Evolutionary conservation across 352 stramenopile genomes (phyloP).

Genomic region (Phytophthora macrochlamydospora): DNA sequence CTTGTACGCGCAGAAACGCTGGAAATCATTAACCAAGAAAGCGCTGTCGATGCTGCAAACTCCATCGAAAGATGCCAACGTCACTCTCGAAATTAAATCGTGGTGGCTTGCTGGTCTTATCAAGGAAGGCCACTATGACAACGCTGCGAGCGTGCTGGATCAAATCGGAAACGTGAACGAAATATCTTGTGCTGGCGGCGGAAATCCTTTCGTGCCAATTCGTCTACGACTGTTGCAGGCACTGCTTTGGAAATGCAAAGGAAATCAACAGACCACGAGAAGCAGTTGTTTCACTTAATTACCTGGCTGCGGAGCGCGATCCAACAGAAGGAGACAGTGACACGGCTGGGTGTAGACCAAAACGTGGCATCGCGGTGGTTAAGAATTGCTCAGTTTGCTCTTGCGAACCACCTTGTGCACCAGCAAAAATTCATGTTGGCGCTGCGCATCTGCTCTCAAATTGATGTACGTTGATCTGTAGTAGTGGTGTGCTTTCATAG

Average conservation of each 20-base stretch:
- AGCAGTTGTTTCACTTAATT: slow-evolving; percentile 68
- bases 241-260: slow-evolving; percentile 75
- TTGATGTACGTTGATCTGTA: slow-evolving; percentile 47
- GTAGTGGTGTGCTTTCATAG: background rate
- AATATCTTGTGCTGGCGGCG: slow-evolving; percentile 17
- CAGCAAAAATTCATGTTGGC: slow-evolving; percentile 73
- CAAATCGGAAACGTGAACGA: slow-evolving; percentile 75
- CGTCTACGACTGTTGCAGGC: slow-evolving; percentile 69
- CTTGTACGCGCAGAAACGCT: slow-evolving; percentile 72
- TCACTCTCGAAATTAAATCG: slow-evolving; percentile 76
- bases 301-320: slow-evolving; percentile 39
- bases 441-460: slow-evolving; percentile 65
- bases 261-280: slow-evolving; percentile 58
- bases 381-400: slow-evolving; percentile 64
- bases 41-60: slow-evolving; percentile 74
- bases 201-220: slow-evolving; percentile 53
- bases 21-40: slow-evolving; percentile 79
- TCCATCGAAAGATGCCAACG: slow-evolving; percentile 45
- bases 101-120: slow-evolving; percentile 84
- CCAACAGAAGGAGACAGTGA: slow-evolving; percentile 30
- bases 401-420: slow-evolving; percentile 73
- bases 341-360: slow-evolving; percentile 39
- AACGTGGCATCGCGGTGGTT: slow-evolving; percentile 50
- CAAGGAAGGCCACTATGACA: slow-evolving; percentile 81
- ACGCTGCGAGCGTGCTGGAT: slow-evolving; percentile 69